Evolutionary conservation across 805 yeast genomes (phyloP), one percentile per base, ranked within the genome.

Genomic region (Schwanniomyces pseudopolymorphus): DNA sequence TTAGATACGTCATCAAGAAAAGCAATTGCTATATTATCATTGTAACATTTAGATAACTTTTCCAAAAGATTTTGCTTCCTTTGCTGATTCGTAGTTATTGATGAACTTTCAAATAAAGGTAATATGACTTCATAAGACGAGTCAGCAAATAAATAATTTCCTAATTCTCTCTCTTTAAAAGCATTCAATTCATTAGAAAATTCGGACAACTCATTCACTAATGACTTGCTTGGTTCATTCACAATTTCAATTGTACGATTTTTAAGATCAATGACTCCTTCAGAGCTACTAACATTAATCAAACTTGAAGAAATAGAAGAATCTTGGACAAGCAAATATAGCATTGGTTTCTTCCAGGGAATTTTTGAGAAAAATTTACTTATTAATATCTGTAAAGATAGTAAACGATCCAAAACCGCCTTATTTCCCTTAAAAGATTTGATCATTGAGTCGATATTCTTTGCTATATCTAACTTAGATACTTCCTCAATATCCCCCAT

Each of bases 401-500:
- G 20, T 13, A 51, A 47, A 9, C 37, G 17, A 4, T 38, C 35
- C 10, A 22, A 24, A 10, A 51, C 37, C 7, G 37, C 16, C 14
- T n/a, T 11, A 31, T 40, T 38, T 5, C 51, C 47, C 16, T 38
- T 27, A 33, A 49, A 45, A 6, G 24, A 22, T 13, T 31, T 37
- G 16, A 37, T 38, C 33, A 53, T 38, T 7, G 42, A 44, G 6
- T 46, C 46, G 36, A 61, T 44, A 13, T 48, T 45, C 10, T 49
- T 51, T 13, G 51, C 40, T 19, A 59, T 46, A 21, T 60, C 58
- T 0, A 26, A 24, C 9, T 38, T 35, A 10, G 43, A 39, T 14
- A 51, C 50, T 8, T 47, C 36, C 11, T 43, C 33, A 36, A 55
- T 58, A 16, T 31, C 38, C 13, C 44, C 45, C 19, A 47, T 47